A percentile compares a stretch with the other conserved stretches of the same genome.
Conservation (phyloP, 305 asterid genomes). For the Ruellia speciosa region DNA sequence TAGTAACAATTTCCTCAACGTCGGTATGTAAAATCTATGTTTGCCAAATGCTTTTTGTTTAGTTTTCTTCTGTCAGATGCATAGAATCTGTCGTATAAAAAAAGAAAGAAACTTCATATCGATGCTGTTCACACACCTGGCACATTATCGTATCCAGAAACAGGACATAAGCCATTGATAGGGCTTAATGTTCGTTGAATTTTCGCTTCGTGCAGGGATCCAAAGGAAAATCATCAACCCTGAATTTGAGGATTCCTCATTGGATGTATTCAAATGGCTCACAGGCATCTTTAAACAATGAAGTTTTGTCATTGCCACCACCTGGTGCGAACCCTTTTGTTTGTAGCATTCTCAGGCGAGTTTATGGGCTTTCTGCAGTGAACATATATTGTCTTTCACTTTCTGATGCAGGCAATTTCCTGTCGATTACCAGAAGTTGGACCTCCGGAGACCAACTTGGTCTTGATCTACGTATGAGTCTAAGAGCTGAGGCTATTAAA, state of each 20-base stretch:
- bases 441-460: slow-evolving; percentile 45
- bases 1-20: slow-evolving; percentile 37
- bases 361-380: neutral
- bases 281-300: slow-evolving; percentile 43
- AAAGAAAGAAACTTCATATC: neutral
- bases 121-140: neutral
- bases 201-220: slow-evolving; percentile 27
- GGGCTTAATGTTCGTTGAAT: neutral
- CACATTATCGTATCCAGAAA: neutral
- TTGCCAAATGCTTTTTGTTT: no score
- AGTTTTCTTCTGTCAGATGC: no score
- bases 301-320: slow-evolving; percentile 35
- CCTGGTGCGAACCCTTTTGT: slow-evolving; percentile 40
- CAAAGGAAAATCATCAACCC: slow-evolving; percentile 34
- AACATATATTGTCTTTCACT: slow-evolving; percentile 1
- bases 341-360: neutral
- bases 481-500: slow-evolving; percentile 66
- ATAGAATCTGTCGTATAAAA: no score
- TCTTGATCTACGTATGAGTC: slow-evolving; percentile 49
- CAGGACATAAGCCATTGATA: neutral
- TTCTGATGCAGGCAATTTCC: slow-evolving; percentile 50
- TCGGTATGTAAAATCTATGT: slow-evolving; percentile 27
- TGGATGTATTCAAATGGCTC: slow-evolving; percentile 48
- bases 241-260: slow-evolving; percentile 55
- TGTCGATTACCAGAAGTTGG: slow-evolving; percentile 50